These are phyloP conservation scores for Perkinsus chesapeaki DNA, from an alignment of 169 alveolate genomes.

Conservation along the genomic window DNA sequence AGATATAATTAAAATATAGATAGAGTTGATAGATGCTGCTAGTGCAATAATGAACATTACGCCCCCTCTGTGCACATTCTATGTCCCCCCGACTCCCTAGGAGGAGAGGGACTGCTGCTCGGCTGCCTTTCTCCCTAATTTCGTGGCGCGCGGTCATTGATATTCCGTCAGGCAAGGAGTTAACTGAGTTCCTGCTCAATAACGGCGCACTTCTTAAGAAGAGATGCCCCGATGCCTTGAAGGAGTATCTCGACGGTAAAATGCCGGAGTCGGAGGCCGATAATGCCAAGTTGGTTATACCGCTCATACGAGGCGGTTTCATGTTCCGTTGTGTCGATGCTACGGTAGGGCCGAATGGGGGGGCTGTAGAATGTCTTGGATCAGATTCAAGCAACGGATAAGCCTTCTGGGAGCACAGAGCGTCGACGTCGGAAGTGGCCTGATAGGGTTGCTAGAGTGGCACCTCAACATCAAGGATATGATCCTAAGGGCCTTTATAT, in stretches of 20 bases:
- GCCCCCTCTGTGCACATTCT: too few relatives aligned
- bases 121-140: too few relatives aligned
- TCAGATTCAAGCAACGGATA: neutral
- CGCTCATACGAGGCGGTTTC: neutral
- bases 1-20: too few relatives aligned
- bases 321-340: neutral
- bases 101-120: too few relatives aligned
- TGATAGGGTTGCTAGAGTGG: neutral
- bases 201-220: neutral
- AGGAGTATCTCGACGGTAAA: neutral
- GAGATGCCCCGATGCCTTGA: neutral
- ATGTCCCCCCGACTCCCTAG: too few relatives aligned
- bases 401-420: neutral
- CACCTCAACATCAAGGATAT: neutral
- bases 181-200: neutral
- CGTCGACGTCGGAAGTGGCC: constrained; percentile 6
- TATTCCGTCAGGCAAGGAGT: neutral
- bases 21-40: too few relatives aligned
- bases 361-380: neutral
- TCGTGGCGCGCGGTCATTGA: neutral
- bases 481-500: neutral
- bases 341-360: neutral
- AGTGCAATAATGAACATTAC: too few relatives aligned
- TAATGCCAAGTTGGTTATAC: neutral
- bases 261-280: neutral